phyloP scores from a whole-genome alignment of 306 rosid species.

The Castanea crenata region DNA sequence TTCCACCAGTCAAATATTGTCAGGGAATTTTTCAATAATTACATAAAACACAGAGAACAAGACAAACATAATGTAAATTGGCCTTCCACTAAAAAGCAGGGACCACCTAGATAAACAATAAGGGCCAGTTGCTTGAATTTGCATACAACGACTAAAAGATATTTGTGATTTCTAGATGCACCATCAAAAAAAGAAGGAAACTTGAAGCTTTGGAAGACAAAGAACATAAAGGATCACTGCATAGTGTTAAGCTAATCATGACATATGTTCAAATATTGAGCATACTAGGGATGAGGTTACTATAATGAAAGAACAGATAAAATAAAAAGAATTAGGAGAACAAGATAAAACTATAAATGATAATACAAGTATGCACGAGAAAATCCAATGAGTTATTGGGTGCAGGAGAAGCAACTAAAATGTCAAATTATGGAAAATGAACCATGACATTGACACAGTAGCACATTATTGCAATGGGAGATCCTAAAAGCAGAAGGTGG shows the following conservation, averaged over 20 bases:
- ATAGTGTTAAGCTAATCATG: background rate
- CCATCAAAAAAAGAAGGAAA: background rate
- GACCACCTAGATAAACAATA: background rate
- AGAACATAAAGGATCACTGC: background rate
- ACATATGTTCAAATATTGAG: background rate
- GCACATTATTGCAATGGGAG: background rate
- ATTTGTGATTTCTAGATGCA: background rate
- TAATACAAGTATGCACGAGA: background rate
- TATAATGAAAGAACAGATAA: background rate
- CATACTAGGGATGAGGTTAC: background rate
- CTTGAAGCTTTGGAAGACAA: background rate
- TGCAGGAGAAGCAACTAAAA: background rate
- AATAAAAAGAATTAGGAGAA: background rate
- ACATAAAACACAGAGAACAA: background rate
- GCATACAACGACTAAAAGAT: background rate
- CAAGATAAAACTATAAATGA: background rate
- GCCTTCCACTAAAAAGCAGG: background rate
- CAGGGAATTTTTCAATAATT: background rate
- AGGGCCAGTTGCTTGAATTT: background rate
- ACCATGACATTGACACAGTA: background rate
- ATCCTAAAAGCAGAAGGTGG: background rate
- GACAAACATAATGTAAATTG: background rate
- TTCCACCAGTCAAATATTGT: constrained; percentile 18
- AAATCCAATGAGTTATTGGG: background rate
- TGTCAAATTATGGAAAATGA: background rate